Percentiles rank a stretch among this genome's conserved stretches.
Conservation (phyloP, 805 yeast species). For the Candida mattraensis region DNA sequence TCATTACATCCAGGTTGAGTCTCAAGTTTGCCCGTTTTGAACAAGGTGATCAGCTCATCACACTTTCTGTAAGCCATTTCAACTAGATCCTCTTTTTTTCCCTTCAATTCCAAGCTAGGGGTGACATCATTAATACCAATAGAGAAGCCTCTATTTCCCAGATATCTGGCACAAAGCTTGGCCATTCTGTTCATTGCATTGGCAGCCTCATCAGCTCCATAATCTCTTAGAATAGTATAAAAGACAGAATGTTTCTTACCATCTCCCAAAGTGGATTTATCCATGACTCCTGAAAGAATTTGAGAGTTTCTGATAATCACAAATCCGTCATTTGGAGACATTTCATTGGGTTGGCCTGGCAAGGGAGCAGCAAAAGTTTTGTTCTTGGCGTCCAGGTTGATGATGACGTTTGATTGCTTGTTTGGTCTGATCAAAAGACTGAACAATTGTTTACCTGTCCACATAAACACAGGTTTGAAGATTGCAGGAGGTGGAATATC, state of each 20-base stretch:
- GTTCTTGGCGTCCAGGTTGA: constrained; percentile 92
- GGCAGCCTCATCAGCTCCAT: constrained; percentile 96
- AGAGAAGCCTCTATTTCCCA: constrained; percentile 95
- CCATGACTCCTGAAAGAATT: constrained; percentile 93
- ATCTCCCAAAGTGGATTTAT: constrained; percentile 92
- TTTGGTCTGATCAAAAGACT: constrained; percentile 86
- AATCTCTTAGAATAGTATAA: constrained; percentile 91
- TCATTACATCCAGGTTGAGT: constrained; percentile 99
- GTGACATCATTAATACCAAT: constrained; percentile 98
- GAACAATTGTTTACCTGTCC: constrained; percentile 98
- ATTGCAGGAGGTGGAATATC: constrained; percentile 96
- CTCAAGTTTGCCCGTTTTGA: constrained; percentile 83
- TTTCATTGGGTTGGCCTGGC: constrained; percentile 74
- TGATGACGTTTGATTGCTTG: constrained; percentile 68
- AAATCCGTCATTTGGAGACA: constrained; percentile 97
- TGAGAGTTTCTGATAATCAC: constrained; percentile 88
- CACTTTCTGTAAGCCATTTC: constrained; percentile 88
- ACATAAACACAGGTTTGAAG: constrained; percentile 79
- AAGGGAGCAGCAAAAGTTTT: constrained; percentile 84
- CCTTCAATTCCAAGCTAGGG: constrained; percentile 76
- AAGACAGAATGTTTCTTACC: constrained; percentile 97
- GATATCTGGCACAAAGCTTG: constrained; percentile 91
- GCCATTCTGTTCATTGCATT: constrained; percentile 98
- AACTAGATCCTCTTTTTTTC: constrained; percentile 82
- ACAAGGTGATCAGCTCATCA: constrained; percentile 81